These are phyloP conservation scores for Pythium biforme DNA, from an alignment of 352 stramenopile species.

Conservation along the genomic window DNA sequence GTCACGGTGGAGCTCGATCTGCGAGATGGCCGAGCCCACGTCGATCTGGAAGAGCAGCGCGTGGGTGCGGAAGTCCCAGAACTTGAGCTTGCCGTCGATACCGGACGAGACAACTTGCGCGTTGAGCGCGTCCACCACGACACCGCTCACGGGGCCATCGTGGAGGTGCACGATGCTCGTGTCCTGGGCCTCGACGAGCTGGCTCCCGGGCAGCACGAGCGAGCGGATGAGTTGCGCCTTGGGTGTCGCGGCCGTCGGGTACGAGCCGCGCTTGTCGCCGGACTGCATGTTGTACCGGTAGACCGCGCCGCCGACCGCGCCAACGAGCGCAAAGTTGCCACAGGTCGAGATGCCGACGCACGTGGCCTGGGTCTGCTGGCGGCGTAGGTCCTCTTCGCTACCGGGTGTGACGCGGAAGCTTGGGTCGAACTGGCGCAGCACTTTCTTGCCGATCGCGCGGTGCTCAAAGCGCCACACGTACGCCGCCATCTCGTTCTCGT, in stretches of 20 bases:
- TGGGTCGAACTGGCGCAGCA: constrained; percentile 89
- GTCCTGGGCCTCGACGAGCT: constrained; percentile 36
- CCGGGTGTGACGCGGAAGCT: constrained; percentile 56
- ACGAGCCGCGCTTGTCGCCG: constrained; percentile 89
- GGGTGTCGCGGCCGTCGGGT: constrained; percentile 76
- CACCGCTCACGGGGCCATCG: constrained; percentile 77
- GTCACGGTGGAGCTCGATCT: constrained; percentile 85
- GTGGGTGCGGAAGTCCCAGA: constrained; percentile 89
- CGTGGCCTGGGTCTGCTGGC: constrained; percentile 65
- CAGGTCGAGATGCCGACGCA: constrained; percentile 85
- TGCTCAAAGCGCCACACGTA: constrained; percentile 95
- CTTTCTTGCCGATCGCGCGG: constrained; percentile 91
- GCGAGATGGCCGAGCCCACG: constrained; percentile 72
- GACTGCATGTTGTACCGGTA: constrained; percentile 97
- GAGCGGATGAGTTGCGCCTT: constrained; percentile 62
- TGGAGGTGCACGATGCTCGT: constrained; percentile 44
- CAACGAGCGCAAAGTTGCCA: constrained; percentile 95
- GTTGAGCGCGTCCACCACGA: constrained; percentile 89
- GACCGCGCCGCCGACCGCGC: constrained; percentile 87
- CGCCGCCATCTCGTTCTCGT: constrained; percentile 90
- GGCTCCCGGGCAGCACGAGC: constrained; percentile 59
- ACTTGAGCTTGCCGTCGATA: constrained; percentile 88
- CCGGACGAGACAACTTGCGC: constrained; percentile 73
- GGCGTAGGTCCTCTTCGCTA: constrained; percentile 58
- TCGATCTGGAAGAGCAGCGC: constrained; percentile 61